Base-by-base conservation (phyloP, 345 rosid species). In the Salix suchowensis region DNA sequence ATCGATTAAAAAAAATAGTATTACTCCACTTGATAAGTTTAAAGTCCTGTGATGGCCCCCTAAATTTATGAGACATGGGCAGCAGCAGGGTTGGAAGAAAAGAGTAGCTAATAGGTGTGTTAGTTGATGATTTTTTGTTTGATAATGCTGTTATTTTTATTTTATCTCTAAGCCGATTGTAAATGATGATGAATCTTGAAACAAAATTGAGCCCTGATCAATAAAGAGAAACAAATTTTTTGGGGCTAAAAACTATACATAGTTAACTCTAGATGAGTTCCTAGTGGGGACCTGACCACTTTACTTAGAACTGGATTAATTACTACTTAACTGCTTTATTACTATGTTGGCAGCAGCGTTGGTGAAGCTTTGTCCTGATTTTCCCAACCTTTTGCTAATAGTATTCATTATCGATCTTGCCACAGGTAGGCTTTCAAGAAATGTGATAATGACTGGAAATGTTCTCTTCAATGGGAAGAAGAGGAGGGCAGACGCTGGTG, bases 371-470 rank as follows among this genome's bases (percentile, higher is more conserved):
- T 52, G 21, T 18, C 11, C 74, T 44, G 50, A 19, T 40, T 40
- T 40, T 2, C 3, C 44, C 44, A 40, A 40, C 3, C 42, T 37
- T 46, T 44, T n/a, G 26, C n/a, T 60, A 14, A 66, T 10, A 37
- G 40, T 18, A 5, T 34, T 54, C 28, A 39, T 70, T 67, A 50
- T 74, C 64, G 26, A 68, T 44, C 10, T 52, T 52, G 69, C 40
- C 60, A 68, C 96, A 96, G 99, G 98, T 75, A 90, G 99, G 82
- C 93, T 96, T 23, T 91, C 99, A 54, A 92, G 95, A 82, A 89
- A 89, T 75, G 98, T 91, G 81, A 78, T 94, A 58, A 96, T 92
- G 98, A 92, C 97, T n/a, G 99, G 99, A 72, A 86, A 83, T 82
- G 89, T 96, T 67, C 92, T 92, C 74, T 76, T 93, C 80, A 94